These are phyloP conservation scores for Hymenoscyphus fraxineus DNA, from an alignment of 2,329 filamentous ascomycete species.

Conservation along the genomic window DNA sequence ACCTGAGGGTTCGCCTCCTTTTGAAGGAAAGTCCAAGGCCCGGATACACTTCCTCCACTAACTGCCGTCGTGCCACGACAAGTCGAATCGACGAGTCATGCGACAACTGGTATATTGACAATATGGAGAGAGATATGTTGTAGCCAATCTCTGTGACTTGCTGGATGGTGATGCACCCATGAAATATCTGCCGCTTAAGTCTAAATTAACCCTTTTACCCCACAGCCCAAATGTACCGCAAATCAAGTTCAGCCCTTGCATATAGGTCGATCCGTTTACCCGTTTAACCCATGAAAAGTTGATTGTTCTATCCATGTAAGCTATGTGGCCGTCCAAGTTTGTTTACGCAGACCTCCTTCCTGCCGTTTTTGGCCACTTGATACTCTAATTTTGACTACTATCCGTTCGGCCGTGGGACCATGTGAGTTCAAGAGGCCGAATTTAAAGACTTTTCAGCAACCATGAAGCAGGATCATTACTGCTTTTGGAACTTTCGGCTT, in stretches of 20 bases:
- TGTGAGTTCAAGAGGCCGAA: neutral
- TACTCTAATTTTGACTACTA: neutral
- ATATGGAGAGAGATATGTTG: conserved; percentile 6
- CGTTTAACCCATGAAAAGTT: neutral
- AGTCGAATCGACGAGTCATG: conserved; percentile 9
- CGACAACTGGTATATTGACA: conserved; percentile 7
- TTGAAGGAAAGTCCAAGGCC: conserved; percentile 5
- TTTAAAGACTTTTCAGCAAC: neutral
- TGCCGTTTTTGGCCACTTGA: conserved; percentile 2
- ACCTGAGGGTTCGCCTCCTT: conserved; percentile 2
- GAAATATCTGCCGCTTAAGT: conserved; percentile 3
- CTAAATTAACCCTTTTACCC: conserved; percentile 6
- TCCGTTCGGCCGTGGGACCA: conserved; percentile 19
- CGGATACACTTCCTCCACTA: neutral
- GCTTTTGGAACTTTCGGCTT: neutral
- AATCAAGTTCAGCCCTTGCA: neutral
- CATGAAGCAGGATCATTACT: neutral
- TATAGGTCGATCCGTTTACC: neutral
- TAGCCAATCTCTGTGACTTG: conserved; percentile 2
- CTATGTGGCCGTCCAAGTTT: neutral
- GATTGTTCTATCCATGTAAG: neutral
- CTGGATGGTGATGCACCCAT: conserved; percentile 1
- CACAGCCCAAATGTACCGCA: neutral
- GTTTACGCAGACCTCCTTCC: neutral
- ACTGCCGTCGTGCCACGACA: conserved; percentile 7